These are phyloP conservation scores for Sporothrix protearum DNA, from an alignment of 2,329 filamentous ascomycete genomes.

Conservation along the genomic window DNA sequence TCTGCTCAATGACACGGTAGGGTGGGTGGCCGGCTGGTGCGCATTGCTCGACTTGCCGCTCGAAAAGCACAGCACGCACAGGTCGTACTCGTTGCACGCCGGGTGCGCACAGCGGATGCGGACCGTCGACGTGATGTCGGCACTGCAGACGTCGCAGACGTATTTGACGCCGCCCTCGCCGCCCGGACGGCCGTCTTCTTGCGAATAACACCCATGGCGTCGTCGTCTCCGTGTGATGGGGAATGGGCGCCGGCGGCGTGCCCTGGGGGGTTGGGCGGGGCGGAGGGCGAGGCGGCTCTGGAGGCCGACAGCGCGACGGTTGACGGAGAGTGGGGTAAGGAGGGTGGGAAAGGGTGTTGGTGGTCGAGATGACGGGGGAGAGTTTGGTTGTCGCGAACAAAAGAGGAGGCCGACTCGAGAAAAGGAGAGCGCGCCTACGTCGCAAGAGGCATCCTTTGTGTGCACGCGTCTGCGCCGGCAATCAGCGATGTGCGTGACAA, in stretches of 20 bases:
- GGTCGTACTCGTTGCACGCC: constrained; percentile 87
- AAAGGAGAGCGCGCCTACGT: background rate
- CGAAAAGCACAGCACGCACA: constrained; percentile 93
- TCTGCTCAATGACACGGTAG: constrained; percentile 94
- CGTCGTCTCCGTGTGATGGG: too few species aligned
- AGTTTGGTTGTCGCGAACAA: background rate
- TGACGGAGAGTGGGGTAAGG: background rate
- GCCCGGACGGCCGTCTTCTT: constrained; percentile 84
- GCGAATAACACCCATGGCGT: constrained; percentile 82
- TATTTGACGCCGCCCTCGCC: constrained; percentile 91
- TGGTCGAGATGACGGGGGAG: background rate
- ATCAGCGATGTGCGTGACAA: constrained; percentile 25
- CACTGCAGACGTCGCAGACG: constrained; percentile 94
- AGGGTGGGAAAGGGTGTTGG: background rate
- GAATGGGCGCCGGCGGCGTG: constrained; percentile 28
- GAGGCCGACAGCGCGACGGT: constrained; percentile 26
- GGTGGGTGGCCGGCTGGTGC: constrained; percentile 81
- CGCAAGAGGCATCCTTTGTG: constrained; percentile 18
- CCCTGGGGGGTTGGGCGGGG: constrained; percentile 12
- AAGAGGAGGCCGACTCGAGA: background rate
- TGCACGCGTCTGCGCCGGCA: constrained; percentile 25
- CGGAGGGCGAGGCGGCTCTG: constrained; percentile 27
- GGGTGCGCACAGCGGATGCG: constrained; percentile 86
- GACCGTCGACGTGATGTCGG: constrained; percentile 97
- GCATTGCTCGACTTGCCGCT: constrained; percentile 75